phyloP scores from a whole-genome alignment of 2,329 filamentous ascomycete species.

The Escovopsis sp. region DNA sequence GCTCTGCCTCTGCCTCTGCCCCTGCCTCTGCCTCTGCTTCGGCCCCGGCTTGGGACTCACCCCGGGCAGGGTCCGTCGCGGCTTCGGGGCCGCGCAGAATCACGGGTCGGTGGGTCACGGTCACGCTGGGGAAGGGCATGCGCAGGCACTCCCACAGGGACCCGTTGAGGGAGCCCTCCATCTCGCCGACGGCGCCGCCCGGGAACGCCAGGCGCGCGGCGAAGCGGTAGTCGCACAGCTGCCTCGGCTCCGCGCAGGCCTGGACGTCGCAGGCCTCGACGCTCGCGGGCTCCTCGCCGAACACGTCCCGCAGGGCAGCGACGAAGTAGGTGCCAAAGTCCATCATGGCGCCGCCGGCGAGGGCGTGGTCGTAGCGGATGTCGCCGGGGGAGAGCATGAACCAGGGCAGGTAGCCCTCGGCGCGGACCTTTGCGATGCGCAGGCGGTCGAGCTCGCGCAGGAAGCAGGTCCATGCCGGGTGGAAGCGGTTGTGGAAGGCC shows the following conservation, averaged over 20 bases:
- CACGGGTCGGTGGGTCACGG: constrained; percentile 10
- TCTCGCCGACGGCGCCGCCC: constrained; percentile 21
- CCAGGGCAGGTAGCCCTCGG: constrained; percentile 16
- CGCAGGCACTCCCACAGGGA: constrained; percentile 6
- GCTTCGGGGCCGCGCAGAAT: background rate
- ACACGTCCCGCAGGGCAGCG: constrained; percentile 23
- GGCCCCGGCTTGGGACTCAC: too few relatives aligned
- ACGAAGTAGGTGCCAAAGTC: constrained; percentile 27
- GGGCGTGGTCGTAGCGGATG: constrained; percentile 28
- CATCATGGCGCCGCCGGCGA: constrained; percentile 28
- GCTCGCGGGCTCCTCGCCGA: constrained; percentile 22
- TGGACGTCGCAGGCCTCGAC: constrained; percentile 19
- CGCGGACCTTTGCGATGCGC: constrained; percentile 21
- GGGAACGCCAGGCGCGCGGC: constrained; percentile 24
- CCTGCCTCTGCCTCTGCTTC: constrained; percentile 9
- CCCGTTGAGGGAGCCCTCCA: constrained; percentile 14
- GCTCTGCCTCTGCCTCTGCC: constrained; percentile 10
- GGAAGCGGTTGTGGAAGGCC: constrained; percentile 37
- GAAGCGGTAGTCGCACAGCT: constrained; percentile 20
- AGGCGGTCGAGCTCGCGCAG: constrained; percentile 22
- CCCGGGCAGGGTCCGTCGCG: too few relatives aligned
- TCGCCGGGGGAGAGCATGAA: constrained; percentile 21
- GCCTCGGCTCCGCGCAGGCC: constrained; percentile 15
- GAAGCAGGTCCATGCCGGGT: constrained; percentile 32
- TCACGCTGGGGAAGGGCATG: constrained; percentile 4